A percentile compares a stretch with the other conserved stretches of the same genome.
These are phyloP conservation scores for Chondrus crispus DNA, from an alignment of 23 red algal genomes.

Conservation along the genomic window DNA sequence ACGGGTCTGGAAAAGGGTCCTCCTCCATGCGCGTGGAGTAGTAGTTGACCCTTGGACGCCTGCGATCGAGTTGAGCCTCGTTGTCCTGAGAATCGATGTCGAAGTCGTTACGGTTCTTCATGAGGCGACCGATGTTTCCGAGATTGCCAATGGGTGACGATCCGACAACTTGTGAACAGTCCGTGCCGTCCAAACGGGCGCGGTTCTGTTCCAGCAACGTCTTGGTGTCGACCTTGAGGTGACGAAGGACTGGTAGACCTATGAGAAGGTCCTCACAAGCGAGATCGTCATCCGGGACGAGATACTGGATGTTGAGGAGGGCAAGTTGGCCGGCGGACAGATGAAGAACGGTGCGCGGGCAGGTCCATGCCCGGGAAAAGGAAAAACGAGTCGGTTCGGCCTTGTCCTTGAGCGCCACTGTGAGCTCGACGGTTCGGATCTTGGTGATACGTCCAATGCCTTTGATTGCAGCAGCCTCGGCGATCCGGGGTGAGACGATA, in stretches of 20 bases:
- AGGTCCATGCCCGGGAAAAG: slow-evolving; percentile 6
- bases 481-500: too few species aligned
- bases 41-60: background rate
- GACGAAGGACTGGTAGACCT: background rate
- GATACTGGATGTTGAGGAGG: slow-evolving; percentile 11
- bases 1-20: slow-evolving; percentile 38
- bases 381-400: too few species aligned
- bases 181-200: background rate
- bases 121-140: background rate
- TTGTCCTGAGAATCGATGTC: too few species aligned
- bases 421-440: too few species aligned
- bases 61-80: too few species aligned
- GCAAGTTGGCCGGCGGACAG: slow-evolving; percentile 12
- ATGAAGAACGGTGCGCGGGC: background rate
- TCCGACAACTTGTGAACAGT: slow-evolving; percentile 4
- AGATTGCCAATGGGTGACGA: background rate
- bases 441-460: too few species aligned
- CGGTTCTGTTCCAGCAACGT: slow-evolving; percentile 29
- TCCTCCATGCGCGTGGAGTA: background rate
- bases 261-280: background rate
- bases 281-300: slow-evolving; percentile 37
- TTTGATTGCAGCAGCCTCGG: too few species aligned
- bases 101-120: background rate
- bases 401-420: too few species aligned
- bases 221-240: slow-evolving; percentile 36